Evolutionary conservation across 78 protist species (phyloP).

Genomic region (Emiliania huxleyi): DNA sequence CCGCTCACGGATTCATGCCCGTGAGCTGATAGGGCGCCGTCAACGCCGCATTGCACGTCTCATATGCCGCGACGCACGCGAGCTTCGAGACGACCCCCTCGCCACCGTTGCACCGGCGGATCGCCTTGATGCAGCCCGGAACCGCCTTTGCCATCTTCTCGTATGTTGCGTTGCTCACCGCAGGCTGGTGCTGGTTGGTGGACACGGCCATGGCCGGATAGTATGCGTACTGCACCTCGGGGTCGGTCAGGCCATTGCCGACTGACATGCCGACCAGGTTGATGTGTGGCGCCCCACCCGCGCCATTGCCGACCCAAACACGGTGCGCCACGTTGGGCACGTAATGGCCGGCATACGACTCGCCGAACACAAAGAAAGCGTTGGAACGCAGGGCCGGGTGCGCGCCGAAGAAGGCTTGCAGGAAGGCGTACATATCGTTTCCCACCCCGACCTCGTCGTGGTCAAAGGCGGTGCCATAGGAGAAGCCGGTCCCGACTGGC

Average conservation of each 20-base stretch:
- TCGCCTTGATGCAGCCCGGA: no score
- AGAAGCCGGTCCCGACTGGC: conserved; percentile 75
- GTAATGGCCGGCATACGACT: conserved; percentile 74
- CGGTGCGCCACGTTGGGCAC: conserved; percentile 62
- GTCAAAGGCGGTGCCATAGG: conserved; percentile 28
- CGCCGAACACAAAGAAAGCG: neutral
- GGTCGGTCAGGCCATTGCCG: conserved; percentile 68
- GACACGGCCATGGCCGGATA: conserved; percentile 42
- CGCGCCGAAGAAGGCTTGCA: conserved; percentile 39
- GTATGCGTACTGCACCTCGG: conserved; percentile 59
- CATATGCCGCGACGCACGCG: neutral
- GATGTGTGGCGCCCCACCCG: neutral
- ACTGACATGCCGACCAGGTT: conserved; percentile 41
- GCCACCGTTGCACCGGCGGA: no score
- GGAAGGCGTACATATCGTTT: conserved; percentile 64
- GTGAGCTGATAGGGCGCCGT: neutral
- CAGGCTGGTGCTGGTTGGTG: no score
- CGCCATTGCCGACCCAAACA: neutral
- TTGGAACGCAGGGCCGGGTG: neutral
- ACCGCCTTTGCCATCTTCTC: no score
- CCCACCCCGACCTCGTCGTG: conserved; percentile 51
- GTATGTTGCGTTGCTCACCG: neutral
- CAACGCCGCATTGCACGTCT: neutral
- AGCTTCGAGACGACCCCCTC: no score
- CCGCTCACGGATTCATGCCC: conserved; percentile 41